These are phyloP conservation scores for Desmodesmus armatus DNA, from an alignment of 139 green algal species.

Conservation along the genomic window DNA sequence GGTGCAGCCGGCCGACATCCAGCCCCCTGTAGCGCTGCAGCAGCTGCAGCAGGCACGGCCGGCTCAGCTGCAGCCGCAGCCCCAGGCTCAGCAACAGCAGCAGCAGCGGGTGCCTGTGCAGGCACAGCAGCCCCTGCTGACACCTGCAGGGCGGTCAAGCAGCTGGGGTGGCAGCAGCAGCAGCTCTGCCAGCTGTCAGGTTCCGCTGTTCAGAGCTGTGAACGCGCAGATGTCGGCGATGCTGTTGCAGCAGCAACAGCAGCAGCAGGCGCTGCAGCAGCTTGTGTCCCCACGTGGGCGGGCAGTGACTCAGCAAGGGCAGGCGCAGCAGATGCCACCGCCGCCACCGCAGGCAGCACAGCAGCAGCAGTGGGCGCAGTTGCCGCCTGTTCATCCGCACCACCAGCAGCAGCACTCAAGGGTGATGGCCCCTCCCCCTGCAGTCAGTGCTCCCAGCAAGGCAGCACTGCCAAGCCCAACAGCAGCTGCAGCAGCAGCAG, in stretches of 20 bases:
- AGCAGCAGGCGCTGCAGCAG: background rate
- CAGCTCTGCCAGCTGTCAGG: background rate
- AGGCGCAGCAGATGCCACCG: background rate
- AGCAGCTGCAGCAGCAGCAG: background rate
- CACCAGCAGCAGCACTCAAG: background rate
- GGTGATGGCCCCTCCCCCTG: background rate
- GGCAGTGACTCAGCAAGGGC: background rate
- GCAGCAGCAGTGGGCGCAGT: background rate
- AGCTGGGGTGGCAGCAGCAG: background rate
- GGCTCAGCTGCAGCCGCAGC: conserved; percentile 3
- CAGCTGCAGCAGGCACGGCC: conserved; percentile 1
- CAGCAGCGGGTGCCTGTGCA: background rate
- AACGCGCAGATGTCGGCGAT: background rate
- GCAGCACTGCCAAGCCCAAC: background rate
- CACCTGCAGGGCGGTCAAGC: background rate
- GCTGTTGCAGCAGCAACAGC: background rate
- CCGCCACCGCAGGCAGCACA: background rate
- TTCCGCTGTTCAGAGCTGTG: background rate
- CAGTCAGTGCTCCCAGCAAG: background rate
- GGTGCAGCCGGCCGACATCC: background rate
- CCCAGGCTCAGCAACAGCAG: background rate
- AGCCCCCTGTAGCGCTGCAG: background rate
- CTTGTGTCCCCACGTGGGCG: background rate
- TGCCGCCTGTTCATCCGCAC: background rate
- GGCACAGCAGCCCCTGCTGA: background rate